Percentiles rank a stretch among this genome's conserved stretches.
Evolutionary conservation across 129 eudicot genomes (phyloP).

Genomic region (Lonicera japonica): DNA sequence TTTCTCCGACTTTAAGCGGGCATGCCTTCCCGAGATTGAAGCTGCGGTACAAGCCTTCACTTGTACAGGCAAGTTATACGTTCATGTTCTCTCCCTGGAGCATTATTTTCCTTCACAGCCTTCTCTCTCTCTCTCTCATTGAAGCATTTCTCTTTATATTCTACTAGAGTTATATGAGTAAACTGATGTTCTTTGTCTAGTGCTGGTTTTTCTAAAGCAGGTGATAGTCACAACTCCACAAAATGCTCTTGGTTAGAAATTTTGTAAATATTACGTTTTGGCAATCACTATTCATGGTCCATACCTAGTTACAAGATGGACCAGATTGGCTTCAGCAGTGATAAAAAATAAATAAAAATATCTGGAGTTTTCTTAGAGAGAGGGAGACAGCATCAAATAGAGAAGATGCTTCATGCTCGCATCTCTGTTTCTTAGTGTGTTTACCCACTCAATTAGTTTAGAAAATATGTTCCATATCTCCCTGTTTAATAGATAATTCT

Average conservation of each 20-base stretch:
- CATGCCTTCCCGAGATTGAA: slow-evolving; percentile 90
- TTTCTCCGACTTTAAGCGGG: slow-evolving; percentile 57
- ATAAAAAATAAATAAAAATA: too few relatives aligned
- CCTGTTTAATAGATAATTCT: not conserved
- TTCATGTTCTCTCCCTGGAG: not conserved
- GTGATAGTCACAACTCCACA: too few relatives aligned
- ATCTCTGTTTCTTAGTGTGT: not conserved
- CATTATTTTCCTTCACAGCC: not conserved
- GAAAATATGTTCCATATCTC: not conserved
- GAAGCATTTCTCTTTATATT: too few relatives aligned
- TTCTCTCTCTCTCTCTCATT: not conserved
- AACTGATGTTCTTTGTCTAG: too few relatives aligned
- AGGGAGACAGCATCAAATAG: not conserved
- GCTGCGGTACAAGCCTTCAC: slow-evolving; percentile 97
- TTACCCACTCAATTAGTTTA: not conserved
- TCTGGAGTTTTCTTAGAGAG: too few relatives aligned
- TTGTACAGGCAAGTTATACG: slow-evolving; percentile 72
- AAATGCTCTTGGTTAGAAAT: too few relatives aligned
- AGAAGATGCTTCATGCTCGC: not conserved
- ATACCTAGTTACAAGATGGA: not conserved
- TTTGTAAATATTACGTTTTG: not conserved
- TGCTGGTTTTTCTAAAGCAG: too few relatives aligned
- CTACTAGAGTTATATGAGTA: too few relatives aligned
- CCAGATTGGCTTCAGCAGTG: not conserved
- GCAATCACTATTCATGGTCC: not conserved